These are phyloP conservation scores for Candida dubliniensis DNA, from an alignment of 1,139 yeast genomes.

Conservation along the genomic window DNA sequence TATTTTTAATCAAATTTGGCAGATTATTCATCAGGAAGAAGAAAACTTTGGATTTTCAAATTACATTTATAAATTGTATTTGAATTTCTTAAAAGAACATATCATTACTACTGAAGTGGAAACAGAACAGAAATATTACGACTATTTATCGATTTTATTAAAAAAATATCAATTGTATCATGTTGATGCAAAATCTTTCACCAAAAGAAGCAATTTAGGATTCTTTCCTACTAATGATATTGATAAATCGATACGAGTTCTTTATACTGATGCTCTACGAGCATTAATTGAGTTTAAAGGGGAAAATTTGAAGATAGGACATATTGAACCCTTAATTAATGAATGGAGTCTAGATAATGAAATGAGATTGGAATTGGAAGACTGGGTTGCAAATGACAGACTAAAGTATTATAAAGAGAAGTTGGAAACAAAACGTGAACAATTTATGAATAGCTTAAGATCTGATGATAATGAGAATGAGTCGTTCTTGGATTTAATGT, in stretches of 20 bases:
- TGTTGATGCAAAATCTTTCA: slow-evolving; percentile 8
- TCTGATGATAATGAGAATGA: slow-evolving; percentile 32
- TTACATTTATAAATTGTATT: slow-evolving; percentile 25
- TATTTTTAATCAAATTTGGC: slow-evolving; percentile 36
- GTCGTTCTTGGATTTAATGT: slow-evolving; percentile 35
- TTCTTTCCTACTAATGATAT: slow-evolving; percentile 18
- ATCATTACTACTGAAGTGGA: slow-evolving; percentile 18
- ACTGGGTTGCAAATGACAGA: slow-evolving; percentile 25
- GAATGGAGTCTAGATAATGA: slow-evolving; percentile 39
- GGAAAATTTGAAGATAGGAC: slow-evolving; percentile 28
- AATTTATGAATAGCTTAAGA: slow-evolving; percentile 27
- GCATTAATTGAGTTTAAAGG: slow-evolving; percentile 32
- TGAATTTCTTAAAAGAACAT: slow-evolving; percentile 23
- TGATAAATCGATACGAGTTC: slow-evolving; percentile 20
- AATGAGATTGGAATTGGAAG: slow-evolving; percentile 26
- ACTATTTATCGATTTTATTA: slow-evolving; percentile 23
- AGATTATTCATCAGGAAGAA: slow-evolving; percentile 25
- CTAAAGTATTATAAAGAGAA: slow-evolving; percentile 23
- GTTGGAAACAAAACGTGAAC: slow-evolving; percentile 29
- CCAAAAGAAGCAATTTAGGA: slow-evolving; percentile 12
- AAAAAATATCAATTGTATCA: slow-evolving; percentile 22
- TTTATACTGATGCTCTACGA: slow-evolving; percentile 30
- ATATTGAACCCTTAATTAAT: slow-evolving; percentile 31
- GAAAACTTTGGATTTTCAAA: slow-evolving; percentile 28
- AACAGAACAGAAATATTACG: slow-evolving; percentile 23